phyloP scores from a whole-genome alignment of 208 protist genomes.

The Crithidia thermophila region DNA sequence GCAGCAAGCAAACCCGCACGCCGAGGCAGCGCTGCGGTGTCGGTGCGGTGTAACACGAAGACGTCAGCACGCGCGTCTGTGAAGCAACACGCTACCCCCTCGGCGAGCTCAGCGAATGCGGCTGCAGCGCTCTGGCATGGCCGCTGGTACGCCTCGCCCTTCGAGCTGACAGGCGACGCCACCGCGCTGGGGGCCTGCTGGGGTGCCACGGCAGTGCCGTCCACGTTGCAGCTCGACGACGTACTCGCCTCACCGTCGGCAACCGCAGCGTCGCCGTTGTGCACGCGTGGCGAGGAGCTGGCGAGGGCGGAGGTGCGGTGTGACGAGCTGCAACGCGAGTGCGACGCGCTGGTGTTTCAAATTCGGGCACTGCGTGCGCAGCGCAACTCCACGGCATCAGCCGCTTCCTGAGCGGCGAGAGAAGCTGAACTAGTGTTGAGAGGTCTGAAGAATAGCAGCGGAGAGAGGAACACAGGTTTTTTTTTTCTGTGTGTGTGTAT shows the following conservation, averaged over 20 bases:
- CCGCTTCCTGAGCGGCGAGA: too few species aligned
- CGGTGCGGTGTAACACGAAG: slow-evolving; percentile 19
- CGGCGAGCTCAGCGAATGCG: neutral
- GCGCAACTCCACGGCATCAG: too few species aligned
- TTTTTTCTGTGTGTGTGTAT: too few species aligned
- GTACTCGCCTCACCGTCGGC: too few species aligned
- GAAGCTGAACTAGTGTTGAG: too few species aligned
- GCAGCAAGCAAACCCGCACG: neutral
- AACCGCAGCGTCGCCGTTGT: too few species aligned
- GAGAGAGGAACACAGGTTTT: too few species aligned
- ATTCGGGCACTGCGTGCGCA: slow-evolving; percentile 26
- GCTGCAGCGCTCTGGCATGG: slow-evolving; percentile 27
- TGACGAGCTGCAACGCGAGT: slow-evolving; percentile 57
- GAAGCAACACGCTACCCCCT: neutral
- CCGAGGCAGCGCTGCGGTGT: neutral
- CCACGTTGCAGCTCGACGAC: too few species aligned
- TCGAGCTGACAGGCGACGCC: slow-evolving; percentile 1
- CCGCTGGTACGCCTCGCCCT: slow-evolving; percentile 23
- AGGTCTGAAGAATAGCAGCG: too few species aligned
- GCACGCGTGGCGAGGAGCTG: slow-evolving; percentile 30
- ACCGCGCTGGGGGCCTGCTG: neutral
- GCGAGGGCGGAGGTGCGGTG: slow-evolving; percentile 38
- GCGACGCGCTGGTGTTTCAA: slow-evolving; percentile 53
- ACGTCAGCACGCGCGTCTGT: slow-evolving; percentile 6
- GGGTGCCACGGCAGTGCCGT: neutral